Percentiles rank a stretch among this genome's conserved stretches.
Conservation (phyloP, 805 yeast species). For the Wickerhamiella galacta region DNA sequence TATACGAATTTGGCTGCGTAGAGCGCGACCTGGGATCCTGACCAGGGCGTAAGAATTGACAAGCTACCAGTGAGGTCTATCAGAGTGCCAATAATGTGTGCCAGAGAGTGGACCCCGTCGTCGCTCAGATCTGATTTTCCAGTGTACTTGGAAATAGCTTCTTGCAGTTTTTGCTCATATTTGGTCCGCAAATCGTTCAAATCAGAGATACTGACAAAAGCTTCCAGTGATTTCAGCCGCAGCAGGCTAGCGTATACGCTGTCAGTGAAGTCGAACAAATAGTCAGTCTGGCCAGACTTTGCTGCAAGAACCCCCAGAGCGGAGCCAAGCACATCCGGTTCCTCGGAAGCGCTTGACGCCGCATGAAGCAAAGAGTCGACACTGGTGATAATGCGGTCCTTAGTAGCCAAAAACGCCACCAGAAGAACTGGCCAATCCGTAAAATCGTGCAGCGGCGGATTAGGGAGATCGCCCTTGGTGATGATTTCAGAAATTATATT, state of each 20-base stretch:
- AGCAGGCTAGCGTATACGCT: too few relatives aligned
- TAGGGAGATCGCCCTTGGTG: neutral
- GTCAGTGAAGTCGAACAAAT: neutral
- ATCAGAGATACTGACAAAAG: too few relatives aligned
- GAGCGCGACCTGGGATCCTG: constrained; percentile 2
- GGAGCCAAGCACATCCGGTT: neutral
- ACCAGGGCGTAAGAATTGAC: constrained; percentile 1
- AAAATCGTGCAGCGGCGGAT: neutral
- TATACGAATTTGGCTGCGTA: constrained; percentile 2
- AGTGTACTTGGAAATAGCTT: too few relatives aligned
- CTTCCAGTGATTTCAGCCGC: too few relatives aligned
- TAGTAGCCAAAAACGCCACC: neutral
- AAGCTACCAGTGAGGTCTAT: neutral
- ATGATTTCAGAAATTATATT: constrained; percentile 4
- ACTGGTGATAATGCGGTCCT: neutral
- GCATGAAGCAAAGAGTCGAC: neutral
- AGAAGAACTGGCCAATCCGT: neutral
- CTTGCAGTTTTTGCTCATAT: too few relatives aligned
- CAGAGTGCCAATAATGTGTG: constrained; percentile 3
- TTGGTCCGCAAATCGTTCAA: too few relatives aligned
- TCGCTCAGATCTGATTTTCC: neutral
- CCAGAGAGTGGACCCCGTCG: constrained; percentile 1
- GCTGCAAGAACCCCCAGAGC: neutral
- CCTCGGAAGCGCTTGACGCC: neutral
- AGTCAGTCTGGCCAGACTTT: neutral